A percentile compares a stretch with the other conserved stretches of the same genome.
Conservation (phyloP, 208 protist species). For the Trypanosoma brucei region DNA sequence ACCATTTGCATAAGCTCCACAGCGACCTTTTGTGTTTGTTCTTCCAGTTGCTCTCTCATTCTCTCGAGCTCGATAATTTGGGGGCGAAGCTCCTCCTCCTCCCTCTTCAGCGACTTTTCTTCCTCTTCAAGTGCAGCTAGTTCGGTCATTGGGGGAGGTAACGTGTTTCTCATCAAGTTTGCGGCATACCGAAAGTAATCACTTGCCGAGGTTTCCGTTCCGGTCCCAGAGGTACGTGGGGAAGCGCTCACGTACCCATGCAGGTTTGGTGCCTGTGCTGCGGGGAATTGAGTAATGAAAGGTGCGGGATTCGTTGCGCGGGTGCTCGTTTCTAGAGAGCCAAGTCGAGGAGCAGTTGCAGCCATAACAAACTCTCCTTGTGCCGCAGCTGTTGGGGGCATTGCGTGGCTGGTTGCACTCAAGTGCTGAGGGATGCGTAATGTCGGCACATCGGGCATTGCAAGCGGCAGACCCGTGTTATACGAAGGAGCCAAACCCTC, state of each 20-base stretch:
- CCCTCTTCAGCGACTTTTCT: slow-evolving; percentile 33
- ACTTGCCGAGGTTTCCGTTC: slow-evolving; percentile 28
- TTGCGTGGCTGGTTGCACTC: slow-evolving; percentile 15
- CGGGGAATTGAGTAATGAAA: too few relatives aligned
- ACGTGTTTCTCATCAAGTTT: not conserved
- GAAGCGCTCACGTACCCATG: not conserved
- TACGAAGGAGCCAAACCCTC: slow-evolving; percentile 45
- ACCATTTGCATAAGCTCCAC: slow-evolving; percentile 24
- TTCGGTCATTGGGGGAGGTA: not conserved
- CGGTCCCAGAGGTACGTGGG: slow-evolving; percentile 19
- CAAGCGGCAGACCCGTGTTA: slow-evolving; percentile 24
- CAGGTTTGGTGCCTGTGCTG: too few relatives aligned
- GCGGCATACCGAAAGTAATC: slow-evolving; percentile 7
- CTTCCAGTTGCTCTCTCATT: slow-evolving; percentile 31
- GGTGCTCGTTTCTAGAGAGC: too few relatives aligned
- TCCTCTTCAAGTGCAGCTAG: slow-evolving; percentile 29
- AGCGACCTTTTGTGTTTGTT: slow-evolving; percentile 53
- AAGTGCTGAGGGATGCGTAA: slow-evolving; percentile 6
- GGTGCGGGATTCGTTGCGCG: too few relatives aligned
- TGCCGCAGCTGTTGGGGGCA: not conserved
- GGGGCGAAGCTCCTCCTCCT: slow-evolving; percentile 25
- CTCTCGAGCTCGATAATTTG: slow-evolving; percentile 33
- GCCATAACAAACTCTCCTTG: not conserved
- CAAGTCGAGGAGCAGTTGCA: not conserved
- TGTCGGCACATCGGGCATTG: not conserved